These are phyloP conservation scores for Fusarium sarcochroum DNA, from an alignment of 2,329 filamentous ascomycete species.

Conservation along the genomic window DNA sequence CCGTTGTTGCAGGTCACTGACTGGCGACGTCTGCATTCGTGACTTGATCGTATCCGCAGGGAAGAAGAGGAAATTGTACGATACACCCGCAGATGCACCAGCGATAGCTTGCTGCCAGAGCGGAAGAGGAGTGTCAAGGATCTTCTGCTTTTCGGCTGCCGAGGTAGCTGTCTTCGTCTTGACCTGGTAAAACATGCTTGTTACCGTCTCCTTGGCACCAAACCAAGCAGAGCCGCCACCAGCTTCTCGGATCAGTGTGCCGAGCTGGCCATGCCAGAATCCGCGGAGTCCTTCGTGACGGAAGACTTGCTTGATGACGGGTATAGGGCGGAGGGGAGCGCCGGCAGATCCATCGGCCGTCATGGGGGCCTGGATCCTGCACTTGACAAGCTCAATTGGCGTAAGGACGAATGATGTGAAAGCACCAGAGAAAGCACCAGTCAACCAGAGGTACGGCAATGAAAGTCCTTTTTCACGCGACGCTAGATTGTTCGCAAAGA, in stretches of 20 bases:
- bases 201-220: slow-evolving; percentile 86
- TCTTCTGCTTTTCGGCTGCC: slow-evolving; percentile 57
- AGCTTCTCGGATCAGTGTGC: slow-evolving; percentile 93
- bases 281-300: slow-evolving; percentile 84
- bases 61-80: slow-evolving; percentile 98
- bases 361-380: slow-evolving; percentile 90
- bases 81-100: slow-evolving; percentile 89
- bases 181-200: slow-evolving; percentile 75
- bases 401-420: slow-evolving; percentile 93
- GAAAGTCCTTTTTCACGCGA: slow-evolving; percentile 73
- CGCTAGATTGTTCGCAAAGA: slow-evolving; percentile 68
- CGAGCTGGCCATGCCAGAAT: slow-evolving; percentile 96
- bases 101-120: slow-evolving; percentile 90
- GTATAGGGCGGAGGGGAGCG: slow-evolving; percentile 72
- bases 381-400: slow-evolving; percentile 97
- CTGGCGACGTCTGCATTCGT: slow-evolving; percentile 91
- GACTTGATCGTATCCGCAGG: slow-evolving; percentile 98
- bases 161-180: slow-evolving; percentile 62
- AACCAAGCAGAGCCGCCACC: slow-evolving; percentile 97
- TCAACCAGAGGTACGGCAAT: slow-evolving; percentile 80
- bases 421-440: slow-evolving; percentile 87
- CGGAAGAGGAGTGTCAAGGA: slow-evolving; percentile 71
- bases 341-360: slow-evolving; percentile 58
- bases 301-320: slow-evolving; percentile 84
- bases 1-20: slow-evolving; percentile 67